Percentiles rank a stretch among this genome's conserved stretches.
Conservation (phyloP, 352 stramenopile species). For the Phytophthora hybrid region DNA sequence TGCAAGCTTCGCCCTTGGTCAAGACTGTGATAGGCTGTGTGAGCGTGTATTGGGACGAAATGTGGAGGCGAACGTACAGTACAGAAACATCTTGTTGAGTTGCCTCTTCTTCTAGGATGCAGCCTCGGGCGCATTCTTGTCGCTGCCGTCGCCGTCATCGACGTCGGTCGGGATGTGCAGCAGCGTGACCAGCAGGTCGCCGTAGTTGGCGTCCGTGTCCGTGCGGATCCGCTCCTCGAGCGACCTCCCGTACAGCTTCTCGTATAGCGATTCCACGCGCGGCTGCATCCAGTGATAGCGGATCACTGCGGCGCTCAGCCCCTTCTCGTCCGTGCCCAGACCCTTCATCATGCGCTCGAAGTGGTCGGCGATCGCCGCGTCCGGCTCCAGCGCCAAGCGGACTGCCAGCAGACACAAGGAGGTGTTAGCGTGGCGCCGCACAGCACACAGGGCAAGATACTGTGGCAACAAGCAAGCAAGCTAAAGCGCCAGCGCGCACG, state of each 20-base stretch:
- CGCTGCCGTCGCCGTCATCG: neutral
- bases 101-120: constrained; percentile 9
- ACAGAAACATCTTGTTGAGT: constrained; percentile 22
- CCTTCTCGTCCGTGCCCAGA: constrained; percentile 65
- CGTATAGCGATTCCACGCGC: constrained; percentile 50
- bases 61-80: constrained; percentile 13
- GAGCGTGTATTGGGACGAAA: neutral
- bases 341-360: constrained; percentile 72
- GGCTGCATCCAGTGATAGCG: constrained; percentile 63
- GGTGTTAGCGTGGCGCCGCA: neutral
- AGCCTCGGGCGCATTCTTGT: constrained; percentile 9
- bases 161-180: constrained; percentile 46
- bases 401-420: constrained; percentile 41
- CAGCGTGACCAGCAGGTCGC: constrained; percentile 57
- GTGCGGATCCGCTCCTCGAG: constrained; percentile 64
- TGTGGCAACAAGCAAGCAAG: too few relatives aligned
- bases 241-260: constrained; percentile 50
- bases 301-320: constrained; percentile 58
- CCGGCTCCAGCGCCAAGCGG: constrained; percentile 58
- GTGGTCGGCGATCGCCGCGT: constrained; percentile 55
- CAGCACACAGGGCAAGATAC: neutral
- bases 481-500: constrained; percentile 8
- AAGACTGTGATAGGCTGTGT: neutral
- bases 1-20: neutral
- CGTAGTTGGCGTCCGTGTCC: constrained; percentile 67